Evolutionary conservation across 2,329 filamentous ascomycete species (phyloP).

Genomic region (Aaosphaeria arxii): DNA sequence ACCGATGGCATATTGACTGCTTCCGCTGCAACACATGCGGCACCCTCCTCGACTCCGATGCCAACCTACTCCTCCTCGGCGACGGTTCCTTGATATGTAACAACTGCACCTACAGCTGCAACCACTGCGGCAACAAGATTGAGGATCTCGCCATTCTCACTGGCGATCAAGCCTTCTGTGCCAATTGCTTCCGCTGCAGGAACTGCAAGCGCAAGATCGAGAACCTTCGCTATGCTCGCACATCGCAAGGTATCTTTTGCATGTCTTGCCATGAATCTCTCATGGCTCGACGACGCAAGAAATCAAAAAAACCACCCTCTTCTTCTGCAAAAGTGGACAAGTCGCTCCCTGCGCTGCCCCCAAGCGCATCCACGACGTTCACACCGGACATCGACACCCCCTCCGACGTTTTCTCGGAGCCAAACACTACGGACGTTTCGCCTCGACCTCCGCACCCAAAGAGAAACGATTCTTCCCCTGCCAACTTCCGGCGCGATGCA

Average conservation of each 20-base stretch:
- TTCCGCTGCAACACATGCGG: conserved; percentile 96
- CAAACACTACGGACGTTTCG: conserved; percentile 64
- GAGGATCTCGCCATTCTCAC: conserved; percentile 97
- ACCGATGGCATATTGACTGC: conserved; percentile 98
- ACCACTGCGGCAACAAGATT: conserved; percentile 94
- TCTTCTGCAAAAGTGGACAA: conserved; percentile 71
- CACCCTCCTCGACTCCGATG: conserved; percentile 95
- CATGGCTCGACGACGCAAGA: conserved; percentile 89
- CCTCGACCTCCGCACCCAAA: conserved; percentile 44
- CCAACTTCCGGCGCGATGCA: conserved; percentile 36
- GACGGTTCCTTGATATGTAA: conserved; percentile 98
- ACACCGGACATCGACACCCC: conserved; percentile 55
- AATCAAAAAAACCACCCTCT: conserved; percentile 57
- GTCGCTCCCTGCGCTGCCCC: conserved; percentile 85
- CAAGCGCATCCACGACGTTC: conserved; percentile 65
- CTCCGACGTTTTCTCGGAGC: conserved; percentile 63
- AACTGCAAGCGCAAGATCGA: conserved; percentile 99
- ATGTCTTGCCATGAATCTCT: conserved; percentile 98
- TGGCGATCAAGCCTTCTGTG: conserved; percentile 96
- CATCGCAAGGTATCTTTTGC: conserved; percentile 97
- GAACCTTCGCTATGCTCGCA: conserved; percentile 94
- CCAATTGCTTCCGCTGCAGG: conserved; percentile 92
- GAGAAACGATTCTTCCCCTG: conserved; percentile 32
- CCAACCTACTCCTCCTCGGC: conserved; percentile 92
- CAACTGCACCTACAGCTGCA: conserved; percentile 99